Evolutionary conservation across 768 basidiomycete species (phyloP).

Genomic region (Psilocybe subaeruginosa): DNA sequence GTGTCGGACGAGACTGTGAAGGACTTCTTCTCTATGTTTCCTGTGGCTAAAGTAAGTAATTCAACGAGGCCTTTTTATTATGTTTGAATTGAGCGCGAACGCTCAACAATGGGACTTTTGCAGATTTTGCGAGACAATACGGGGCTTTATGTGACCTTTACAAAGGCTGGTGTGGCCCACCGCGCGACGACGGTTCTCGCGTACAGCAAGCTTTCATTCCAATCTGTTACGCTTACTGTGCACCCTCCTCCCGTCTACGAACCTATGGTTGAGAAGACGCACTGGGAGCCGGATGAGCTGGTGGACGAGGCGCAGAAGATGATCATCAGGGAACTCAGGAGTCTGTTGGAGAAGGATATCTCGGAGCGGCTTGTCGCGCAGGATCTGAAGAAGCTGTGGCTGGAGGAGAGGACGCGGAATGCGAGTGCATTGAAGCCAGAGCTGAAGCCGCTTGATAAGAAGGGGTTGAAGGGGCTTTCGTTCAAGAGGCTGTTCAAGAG

Average conservation of each 20-base stretch:
- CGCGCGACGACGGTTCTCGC: conserved; percentile 69
- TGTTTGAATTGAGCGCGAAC: too few species aligned
- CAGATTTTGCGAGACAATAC: conserved; percentile 72
- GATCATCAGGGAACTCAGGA: conserved; percentile 59
- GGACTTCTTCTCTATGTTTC: conserved; percentile 70
- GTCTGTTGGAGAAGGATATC: conserved; percentile 65
- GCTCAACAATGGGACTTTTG: too few species aligned
- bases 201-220: conserved; percentile 58
- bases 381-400: conserved; percentile 54
- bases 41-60: conserved; percentile 68
- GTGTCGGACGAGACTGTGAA: conserved; percentile 71
- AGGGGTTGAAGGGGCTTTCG: conserved; percentile 47
- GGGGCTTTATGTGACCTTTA: conserved; percentile 86
- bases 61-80: conserved; percentile 6
- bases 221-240: conserved; percentile 58
- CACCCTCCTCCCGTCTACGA: conserved; percentile 42
- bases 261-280: conserved; percentile 40
- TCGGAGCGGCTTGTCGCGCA: conserved; percentile 59
- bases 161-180: conserved; percentile 59
- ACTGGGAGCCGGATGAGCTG: conserved; percentile 57
- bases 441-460: conserved; percentile 35
- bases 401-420: conserved; percentile 48
- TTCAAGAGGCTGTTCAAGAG: conserved; percentile 39
- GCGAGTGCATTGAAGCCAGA: conserved; percentile 19
- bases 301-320: conserved; percentile 56